Percentiles rank a stretch among this genome's conserved stretches.
Conservation (phyloP, 1,284 basidiomycete species). For the Leccinum subfulvum region DNA sequence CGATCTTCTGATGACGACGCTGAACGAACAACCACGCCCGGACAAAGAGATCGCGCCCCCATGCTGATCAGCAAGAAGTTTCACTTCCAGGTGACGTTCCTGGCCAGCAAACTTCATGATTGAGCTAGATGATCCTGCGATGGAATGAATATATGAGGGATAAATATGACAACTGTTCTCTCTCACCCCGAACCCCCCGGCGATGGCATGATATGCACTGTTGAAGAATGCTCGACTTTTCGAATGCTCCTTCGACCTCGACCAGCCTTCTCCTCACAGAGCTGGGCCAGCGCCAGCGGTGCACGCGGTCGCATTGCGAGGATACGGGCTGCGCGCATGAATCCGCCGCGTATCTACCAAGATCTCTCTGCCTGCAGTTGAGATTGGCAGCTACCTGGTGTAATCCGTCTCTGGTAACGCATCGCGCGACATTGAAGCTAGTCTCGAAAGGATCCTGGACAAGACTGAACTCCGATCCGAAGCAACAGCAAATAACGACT, state of each 20-base stretch:
- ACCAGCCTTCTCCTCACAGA: conserved; percentile 45
- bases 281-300: conserved; percentile 74
- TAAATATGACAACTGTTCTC: conserved; percentile 12
- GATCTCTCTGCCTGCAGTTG: background rate
- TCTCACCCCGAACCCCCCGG: conserved; percentile 90
- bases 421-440: conserved; percentile 94
- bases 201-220: conserved; percentile 90
- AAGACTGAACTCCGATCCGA: conserved; percentile 15
- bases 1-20: conserved; percentile 99
- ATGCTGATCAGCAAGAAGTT: conserved; percentile 98
- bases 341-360: conserved; percentile 92
- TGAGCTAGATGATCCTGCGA: conserved; percentile 89
- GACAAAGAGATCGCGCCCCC: conserved; percentile 99
- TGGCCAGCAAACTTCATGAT: conserved; percentile 99
- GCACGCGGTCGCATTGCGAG: conserved; percentile 77
- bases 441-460: conserved; percentile 91
- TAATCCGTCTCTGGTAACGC: conserved; percentile 94
- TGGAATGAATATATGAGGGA: conserved; percentile 16
- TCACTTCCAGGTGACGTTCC: conserved; percentile 97
- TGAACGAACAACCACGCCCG: conserved; percentile 99
- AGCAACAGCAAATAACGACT: conserved; percentile 17
- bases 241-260: conserved; percentile 97
- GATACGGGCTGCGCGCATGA: conserved; percentile 93
- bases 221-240: conserved; percentile 91
- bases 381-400: conserved; percentile 64